Conservation (phyloP, 192 early-diverging fungal genomes). For the Dissophora ornata region DNA sequence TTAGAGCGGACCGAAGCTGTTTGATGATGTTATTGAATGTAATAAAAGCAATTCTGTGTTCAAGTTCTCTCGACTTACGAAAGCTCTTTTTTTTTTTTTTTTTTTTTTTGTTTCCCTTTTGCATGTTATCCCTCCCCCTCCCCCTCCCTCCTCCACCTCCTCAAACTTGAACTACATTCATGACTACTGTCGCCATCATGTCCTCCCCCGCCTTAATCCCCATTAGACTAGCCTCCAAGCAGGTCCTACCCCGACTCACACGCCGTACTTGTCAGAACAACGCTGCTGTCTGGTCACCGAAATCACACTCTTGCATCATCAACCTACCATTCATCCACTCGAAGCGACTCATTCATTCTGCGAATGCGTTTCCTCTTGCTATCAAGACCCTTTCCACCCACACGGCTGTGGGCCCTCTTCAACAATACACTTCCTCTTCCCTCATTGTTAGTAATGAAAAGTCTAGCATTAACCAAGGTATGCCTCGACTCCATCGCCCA, state of each 20-base stretch:
- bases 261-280: not conserved
- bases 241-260: slow-evolving; percentile 1
- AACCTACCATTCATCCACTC: not conserved
- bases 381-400: not conserved
- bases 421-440: slow-evolving; percentile 22
- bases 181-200: not conserved
- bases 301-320: not conserved
- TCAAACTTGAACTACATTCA: not conserved
- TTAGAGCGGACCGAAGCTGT: too few relatives aligned
- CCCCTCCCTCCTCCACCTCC: not conserved
- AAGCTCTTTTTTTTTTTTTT: slow-evolving; percentile 13
- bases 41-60: too few relatives aligned
- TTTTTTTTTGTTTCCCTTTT: not conserved
- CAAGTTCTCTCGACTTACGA: too few relatives aligned
- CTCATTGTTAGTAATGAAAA: slow-evolving; percentile 29
- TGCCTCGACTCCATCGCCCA: not conserved
- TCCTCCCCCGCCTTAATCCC: slow-evolving; percentile 16
- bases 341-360: not conserved
- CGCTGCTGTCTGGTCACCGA: too few relatives aligned
- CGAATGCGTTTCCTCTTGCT: not conserved
- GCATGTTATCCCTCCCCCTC: not conserved
- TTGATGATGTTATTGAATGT: too few relatives aligned
- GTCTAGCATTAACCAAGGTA: slow-evolving; percentile 41
- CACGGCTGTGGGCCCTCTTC: slow-evolving; percentile 4
- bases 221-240: slow-evolving; percentile 17